Conservation (phyloP, 768 basidiomycete genomes). For the Suillus subluteus region DNA sequence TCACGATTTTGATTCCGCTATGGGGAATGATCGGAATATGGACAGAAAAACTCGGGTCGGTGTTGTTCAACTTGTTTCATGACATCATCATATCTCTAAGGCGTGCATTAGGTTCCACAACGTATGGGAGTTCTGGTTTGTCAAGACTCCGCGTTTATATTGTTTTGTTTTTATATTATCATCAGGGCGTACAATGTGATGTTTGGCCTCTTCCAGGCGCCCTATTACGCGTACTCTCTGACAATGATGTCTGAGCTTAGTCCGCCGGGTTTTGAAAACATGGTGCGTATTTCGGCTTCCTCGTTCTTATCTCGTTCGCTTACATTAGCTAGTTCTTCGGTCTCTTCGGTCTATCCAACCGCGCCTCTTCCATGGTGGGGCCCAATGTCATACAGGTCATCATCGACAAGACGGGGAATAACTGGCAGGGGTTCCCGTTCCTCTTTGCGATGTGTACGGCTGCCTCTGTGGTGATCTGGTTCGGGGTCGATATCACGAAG, state of each 20-base stretch:
- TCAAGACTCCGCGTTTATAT: constrained; percentile 10
- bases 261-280: constrained; percentile 87
- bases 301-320: background rate
- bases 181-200: constrained; percentile 77
- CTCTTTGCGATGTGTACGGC: constrained; percentile 69
- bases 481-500: constrained; percentile 65
- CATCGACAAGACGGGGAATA: constrained; percentile 69
- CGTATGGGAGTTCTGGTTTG: constrained; percentile 85
- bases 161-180: constrained; percentile 4
- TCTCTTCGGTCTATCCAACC: constrained; percentile 81
- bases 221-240: constrained; percentile 84
- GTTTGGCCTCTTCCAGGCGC: constrained; percentile 82
- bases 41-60: constrained; percentile 72
- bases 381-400: constrained; percentile 87
- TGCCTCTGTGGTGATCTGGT: constrained; percentile 80
- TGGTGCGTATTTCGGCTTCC: constrained; percentile 39
- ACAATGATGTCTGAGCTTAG: constrained; percentile 91
- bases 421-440: constrained; percentile 87
- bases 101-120: constrained; percentile 63
- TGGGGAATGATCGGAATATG: constrained; percentile 90
- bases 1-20: constrained; percentile 76
- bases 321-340: constrained; percentile 69
- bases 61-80: background rate
- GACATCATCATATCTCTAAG: constrained; percentile 5
- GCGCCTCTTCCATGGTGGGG: constrained; percentile 66